Base-by-base conservation (phyloP, 148 eudicot species). In the Rhododendron mucronatum region DNA sequence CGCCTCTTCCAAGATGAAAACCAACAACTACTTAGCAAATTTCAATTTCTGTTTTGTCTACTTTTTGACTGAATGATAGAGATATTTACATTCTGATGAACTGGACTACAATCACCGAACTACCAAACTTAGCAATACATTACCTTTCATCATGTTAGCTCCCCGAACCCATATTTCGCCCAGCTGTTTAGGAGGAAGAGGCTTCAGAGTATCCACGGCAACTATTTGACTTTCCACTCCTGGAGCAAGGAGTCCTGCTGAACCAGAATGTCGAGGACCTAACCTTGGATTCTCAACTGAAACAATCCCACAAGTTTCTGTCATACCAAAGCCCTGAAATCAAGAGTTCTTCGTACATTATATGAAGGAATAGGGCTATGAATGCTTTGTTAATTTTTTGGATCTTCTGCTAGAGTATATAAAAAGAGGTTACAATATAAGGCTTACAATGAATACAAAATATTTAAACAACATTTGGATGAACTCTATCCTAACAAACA, bases 101-200 rank as follows among this genome's bases (percentile, higher is more conserved):
- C 33, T 26, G 14, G 2, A 30, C 18, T 3, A 23, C 5, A 74
- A 74, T 1, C 41, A 78, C 8, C 51, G 12, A 81, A 18, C 14
- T 53, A 41, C n/a, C 33, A 57, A 84, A 47, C 73, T 16, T 18
- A 28, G 59, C 12, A 44, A 41, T 26, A 63, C 21, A 2, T 10
- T 88, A 94, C 97, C 97, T 92, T 91, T 88, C 98, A 96, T 94
- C 88, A 91, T 90, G 86, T 92, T 94, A 28, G 93, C 92, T 51
- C 98, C 98, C 3, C 98, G 92, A 45, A 93, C 93, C 98, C 97
- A 96, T 86, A 96, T 90, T 92, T 94, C 95, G 51, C 98, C 98
- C 50, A 87, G 81, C 83, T 93, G 90, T 23, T 92, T 88, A 1
- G 98, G 96, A 45, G 95, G 96, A 84, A 93, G 94, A 88, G 96